Base-by-base conservation (phyloP, 305 asterid species). In the Fraxinus ornus region DNA sequence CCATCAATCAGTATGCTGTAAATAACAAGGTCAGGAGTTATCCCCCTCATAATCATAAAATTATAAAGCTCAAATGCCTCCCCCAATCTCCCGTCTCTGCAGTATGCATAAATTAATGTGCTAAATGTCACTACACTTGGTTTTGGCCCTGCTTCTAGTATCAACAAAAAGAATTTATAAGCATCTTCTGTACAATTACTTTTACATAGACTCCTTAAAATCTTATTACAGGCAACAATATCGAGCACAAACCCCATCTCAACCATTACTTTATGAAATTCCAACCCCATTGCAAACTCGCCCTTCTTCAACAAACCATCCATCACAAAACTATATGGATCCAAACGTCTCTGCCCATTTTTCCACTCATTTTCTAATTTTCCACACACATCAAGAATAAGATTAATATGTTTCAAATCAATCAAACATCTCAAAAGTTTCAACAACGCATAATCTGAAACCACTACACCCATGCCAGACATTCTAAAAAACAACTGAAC, bases 91-190 rank as follows among this genome's bases (percentile, higher is more conserved):
- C 78, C 68, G 66, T 82, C 90, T 76, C 86, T 86, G 76, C 86
- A 82, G 49, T 47, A 87, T 2, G 81, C 77, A 78, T 87, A 72
- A 33, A 87, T 85, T 79, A 87, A 22, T 3, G 86, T 84, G 88
- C 87, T 87, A 81, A 89, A 89, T 0, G 91, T 89, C 85, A 87
- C 91, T 44, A 85, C 80, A 81, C 62, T 87, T 7, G 91, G 90
- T 35, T 70, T 76, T 19, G 91, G 91, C 44, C 91, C 91, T 66
- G 81, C 75, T 13, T 87, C 85, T 77, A 85, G 57, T 47, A 89
- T 75, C 78, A 84, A 76, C 75, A 72, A 33, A 78, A 89, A 82
- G 55, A 83, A 85, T 35, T 73, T 70, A 77, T 73, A 66, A 49
- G 85, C 90, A 47, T 33, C 36, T 7, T 77, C 84, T 21, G 41